Evolutionary conservation across 371 early-diverging fungal genomes (phyloP), one percentile per base, ranked within the genome.

Genomic region (Rhizopus arrhizus): DNA sequence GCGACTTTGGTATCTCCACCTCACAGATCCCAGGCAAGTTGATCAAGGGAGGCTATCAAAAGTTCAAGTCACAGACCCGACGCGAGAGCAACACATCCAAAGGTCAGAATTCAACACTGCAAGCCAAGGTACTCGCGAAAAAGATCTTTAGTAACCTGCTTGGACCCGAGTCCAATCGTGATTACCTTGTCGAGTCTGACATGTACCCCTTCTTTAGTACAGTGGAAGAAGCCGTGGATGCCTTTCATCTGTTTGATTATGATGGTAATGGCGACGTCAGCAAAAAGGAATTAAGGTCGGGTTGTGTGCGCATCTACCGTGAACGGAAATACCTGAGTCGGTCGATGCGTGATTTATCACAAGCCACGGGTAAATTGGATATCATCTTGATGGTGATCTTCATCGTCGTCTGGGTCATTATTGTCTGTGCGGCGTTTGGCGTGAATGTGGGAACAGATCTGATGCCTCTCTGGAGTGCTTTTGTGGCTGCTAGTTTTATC

Each of bases 191-290:
- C 1, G 75, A 78, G 32, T 66, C 68, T 1, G 85, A 83, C 61
- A 66, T 85, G 49, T 64, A 72, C 55, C 82, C 85, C 6, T 87
- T 78, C 56, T 91, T 91, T 53, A 60, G 70, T 5, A 81, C 78
- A 31, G 66, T 69, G 35, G 72, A 74, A n/a, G 85, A 83, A 46
- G 88, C 91, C 5, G 61, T 70, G 8, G 74, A 77, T 61, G 92
- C 91, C 12, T 91, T 91, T 72, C 63, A 65, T 33, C 48, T 90
- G 41, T 90, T 91, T 68, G 91, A 91, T 66, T 66, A 70, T 59
- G 88, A 90, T 67, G 74, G 74, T 10, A 87, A 87, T 68, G 90
- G 90, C 32, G 85, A 89, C 41, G 73, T 91, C 31, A 80, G 77
- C 53, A 77, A 78, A 53, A 62, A 70, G 11, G 91, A 91, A 66